Evolutionary conservation across 768 basidiomycete genomes (phyloP), one percentile per base, ranked within the genome.

Genomic region (Collybia sordida): DNA sequence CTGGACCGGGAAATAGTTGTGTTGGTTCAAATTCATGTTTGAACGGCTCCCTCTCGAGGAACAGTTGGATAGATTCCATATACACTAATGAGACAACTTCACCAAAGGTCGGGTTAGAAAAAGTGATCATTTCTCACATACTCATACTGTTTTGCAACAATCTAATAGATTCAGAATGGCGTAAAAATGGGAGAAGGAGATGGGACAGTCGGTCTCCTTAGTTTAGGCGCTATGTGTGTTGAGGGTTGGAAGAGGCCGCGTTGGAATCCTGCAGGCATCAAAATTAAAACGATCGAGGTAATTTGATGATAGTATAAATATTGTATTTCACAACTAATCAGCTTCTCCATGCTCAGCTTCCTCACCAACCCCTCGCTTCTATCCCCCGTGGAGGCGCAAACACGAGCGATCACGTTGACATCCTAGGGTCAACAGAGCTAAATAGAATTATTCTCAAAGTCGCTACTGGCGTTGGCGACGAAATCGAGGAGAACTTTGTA

Each of bases 151-250:
- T 6, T 15, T 25, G 23, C 17, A 39, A 36, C 27, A 0, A 31
- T 8, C 50, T 45, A 8, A 17, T 25, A 86, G 85, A 71, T 91
- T 42, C 72, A 78, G 45, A 92, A 90, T 54, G 95, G 95, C 9
- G 91, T 98, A 46, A 90, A 88, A 57, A 84, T 95, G 67, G 92
- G 93, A 35, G 93, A 97, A 71, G 96, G 94, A 6, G 97, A 98
- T 64, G 96, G 97, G 11, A 98, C 97, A 2, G 93, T 94, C 19
- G 83, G 84, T 58, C 69, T 93, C 36, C 61, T 95, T 27, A 91
- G 89, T 56, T 74, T 94, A 46, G 96, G 94, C 14, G 84, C 90
- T n/a, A 97, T 98, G 93, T 98, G 96, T 60, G 86, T 89, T 9
- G 92, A 93, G 62, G 96, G 95, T 6, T 97, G 95, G 96, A 90